These are phyloP conservation scores for Cutaneotrichosporon sp. DNA, from an alignment of 1,284 basidiomycete genomes.

Conservation along the genomic window DNA sequence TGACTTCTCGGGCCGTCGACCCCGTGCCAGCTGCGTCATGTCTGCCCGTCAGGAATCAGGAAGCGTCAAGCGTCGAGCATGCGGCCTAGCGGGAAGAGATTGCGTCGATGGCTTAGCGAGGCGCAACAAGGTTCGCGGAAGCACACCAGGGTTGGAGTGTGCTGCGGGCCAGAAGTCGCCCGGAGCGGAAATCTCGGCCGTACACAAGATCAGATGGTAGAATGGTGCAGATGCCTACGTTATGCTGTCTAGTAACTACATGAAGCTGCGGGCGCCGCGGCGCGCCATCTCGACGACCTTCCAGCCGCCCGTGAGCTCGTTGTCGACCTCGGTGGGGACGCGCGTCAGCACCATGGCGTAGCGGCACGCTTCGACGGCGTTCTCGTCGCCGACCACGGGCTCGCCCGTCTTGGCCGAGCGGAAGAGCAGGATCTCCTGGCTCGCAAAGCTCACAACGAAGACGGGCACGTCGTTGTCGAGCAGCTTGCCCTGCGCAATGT, in stretches of 20 bases:
- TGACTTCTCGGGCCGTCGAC: too few relatives aligned
- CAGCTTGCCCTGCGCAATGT: conserved; percentile 74
- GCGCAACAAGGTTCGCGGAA: background rate
- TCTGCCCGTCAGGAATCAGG: too few relatives aligned
- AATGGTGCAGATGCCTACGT: conserved; percentile 8
- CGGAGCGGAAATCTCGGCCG: too few relatives aligned
- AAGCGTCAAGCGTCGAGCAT: too few relatives aligned
- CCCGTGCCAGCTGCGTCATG: too few relatives aligned
- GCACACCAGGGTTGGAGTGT: background rate
- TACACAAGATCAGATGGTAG: background rate
- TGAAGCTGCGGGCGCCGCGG: conserved; percentile 33
- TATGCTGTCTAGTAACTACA: conserved; percentile 14
- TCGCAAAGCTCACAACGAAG: conserved; percentile 89
- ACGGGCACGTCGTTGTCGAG: conserved; percentile 88
- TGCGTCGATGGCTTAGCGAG: background rate
- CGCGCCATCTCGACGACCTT: conserved; percentile 76
- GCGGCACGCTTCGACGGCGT: conserved; percentile 86
- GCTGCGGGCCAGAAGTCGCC: too few relatives aligned
- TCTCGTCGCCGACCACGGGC: conserved; percentile 80
- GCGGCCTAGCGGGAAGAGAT: too few relatives aligned
- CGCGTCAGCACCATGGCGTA: conserved; percentile 93
- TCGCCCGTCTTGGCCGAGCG: conserved; percentile 84
- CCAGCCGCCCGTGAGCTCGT: conserved; percentile 97
- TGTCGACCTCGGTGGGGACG: conserved; percentile 77
- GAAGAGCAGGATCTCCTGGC: conserved; percentile 93